Percentiles rank a stretch among this genome's conserved stretches.
Evolutionary conservation across 2,329 filamentous ascomycete species (phyloP).

Genomic region (Herpotrichia juniperi): DNA sequence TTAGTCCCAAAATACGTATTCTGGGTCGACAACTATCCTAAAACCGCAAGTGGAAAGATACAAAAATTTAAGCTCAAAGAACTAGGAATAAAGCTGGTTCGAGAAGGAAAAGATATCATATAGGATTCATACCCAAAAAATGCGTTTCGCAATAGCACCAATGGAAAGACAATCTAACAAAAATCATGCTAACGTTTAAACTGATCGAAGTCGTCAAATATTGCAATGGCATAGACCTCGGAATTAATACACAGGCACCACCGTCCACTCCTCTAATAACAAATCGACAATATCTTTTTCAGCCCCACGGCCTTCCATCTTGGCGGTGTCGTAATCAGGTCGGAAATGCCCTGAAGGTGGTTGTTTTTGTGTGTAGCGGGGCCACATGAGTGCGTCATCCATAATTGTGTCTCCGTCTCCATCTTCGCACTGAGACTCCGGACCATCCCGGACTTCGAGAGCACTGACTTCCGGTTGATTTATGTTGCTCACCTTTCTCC

Average conservation of each 20-base stretch:
- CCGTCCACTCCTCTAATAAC: slow-evolving; percentile 22
- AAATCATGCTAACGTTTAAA: too few species aligned
- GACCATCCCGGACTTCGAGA: too few species aligned
- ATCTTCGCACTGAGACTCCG: too few species aligned
- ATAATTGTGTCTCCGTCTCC: too few species aligned
- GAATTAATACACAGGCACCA: background rate
- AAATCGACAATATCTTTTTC: slow-evolving; percentile 22
- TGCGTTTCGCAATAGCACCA: too few species aligned
- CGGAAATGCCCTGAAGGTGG: too few species aligned
- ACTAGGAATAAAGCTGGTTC: slow-evolving; percentile 60
- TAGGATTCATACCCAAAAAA: slow-evolving; percentile 8
- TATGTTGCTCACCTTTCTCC: too few species aligned
- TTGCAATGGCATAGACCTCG: background rate
- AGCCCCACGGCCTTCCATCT: background rate
- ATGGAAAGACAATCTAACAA: too few species aligned
- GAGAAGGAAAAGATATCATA: slow-evolving; percentile 37
- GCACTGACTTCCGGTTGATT: too few species aligned
- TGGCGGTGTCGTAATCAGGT: too few species aligned
- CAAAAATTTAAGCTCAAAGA: slow-evolving; percentile 89
- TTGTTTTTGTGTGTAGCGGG: background rate
- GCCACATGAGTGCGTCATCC: too few species aligned
- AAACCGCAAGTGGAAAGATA: slow-evolving; percentile 96
- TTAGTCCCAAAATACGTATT: slow-evolving; percentile 86
- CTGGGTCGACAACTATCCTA: slow-evolving; percentile 83
- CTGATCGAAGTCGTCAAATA: background rate